Conservation (phyloP, 2,329 filamentous ascomycete genomes). For the Sclerotinia trifoliorum region DNA sequence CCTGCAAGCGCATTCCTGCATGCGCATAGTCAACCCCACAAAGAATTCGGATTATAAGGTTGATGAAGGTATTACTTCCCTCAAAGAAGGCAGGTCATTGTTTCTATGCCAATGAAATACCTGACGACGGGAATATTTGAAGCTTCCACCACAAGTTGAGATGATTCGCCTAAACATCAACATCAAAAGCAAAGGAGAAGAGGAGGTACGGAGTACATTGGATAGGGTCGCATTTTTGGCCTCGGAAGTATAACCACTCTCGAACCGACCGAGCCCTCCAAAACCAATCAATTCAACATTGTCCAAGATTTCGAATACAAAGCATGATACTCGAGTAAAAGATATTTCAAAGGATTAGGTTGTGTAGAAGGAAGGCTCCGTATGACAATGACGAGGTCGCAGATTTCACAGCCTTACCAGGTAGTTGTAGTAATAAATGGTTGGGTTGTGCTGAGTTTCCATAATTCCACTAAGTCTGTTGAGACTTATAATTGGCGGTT, state of each 20-base stretch:
- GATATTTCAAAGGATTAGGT: conserved; percentile 2
- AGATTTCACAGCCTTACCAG: conserved; percentile 30
- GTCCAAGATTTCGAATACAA: neutral
- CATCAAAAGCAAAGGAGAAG: conserved; percentile 9
- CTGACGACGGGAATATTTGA: neutral
- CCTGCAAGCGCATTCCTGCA: conserved; percentile 38
- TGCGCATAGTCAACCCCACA: conserved; percentile 30
- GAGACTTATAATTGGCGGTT: conserved; percentile 26
- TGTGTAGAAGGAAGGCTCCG: conserved; percentile 27
- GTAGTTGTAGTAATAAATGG: conserved; percentile 26
- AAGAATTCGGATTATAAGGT: conserved; percentile 18
- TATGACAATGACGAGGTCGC: conserved; percentile 16
- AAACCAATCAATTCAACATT: conserved; percentile 15
- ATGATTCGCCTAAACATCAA: conserved; percentile 17
- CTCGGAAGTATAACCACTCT: conserved; percentile 11
- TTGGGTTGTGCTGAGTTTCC: conserved; percentile 21
- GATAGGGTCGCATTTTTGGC: conserved; percentile 19
- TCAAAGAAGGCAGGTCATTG: conserved; percentile 12
- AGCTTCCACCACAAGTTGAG: conserved; percentile 2
- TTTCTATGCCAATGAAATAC: conserved; percentile 12
- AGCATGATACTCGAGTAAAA: neutral
- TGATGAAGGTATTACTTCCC: conserved; percentile 24
- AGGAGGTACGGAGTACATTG: conserved; percentile 12
- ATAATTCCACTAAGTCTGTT: conserved; percentile 17
- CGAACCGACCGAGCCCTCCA: neutral